A percentile compares a stretch with the other conserved stretches of the same genome.
phyloP scores from a whole-genome alignment of 1,284 basidiomycete genomes.

The Fistulina hepatica region DNA sequence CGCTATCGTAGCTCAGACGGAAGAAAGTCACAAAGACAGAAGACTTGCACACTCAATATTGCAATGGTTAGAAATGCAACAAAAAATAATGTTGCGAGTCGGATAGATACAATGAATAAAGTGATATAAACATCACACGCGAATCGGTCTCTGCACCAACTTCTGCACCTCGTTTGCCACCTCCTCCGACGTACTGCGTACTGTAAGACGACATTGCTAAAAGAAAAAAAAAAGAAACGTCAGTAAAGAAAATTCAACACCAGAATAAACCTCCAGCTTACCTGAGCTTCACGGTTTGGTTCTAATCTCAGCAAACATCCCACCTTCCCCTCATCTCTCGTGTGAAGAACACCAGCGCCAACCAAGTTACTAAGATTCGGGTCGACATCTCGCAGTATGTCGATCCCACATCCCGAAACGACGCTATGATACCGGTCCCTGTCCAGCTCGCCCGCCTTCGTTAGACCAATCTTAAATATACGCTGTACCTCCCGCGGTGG shows the following conservation, averaged over 20 bases:
- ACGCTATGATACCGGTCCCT: conserved; percentile 62
- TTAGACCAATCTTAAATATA: conserved; percentile 75
- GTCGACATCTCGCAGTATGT: conserved; percentile 72
- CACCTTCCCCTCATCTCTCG: conserved; percentile 80
- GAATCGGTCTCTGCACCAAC: conserved; percentile 43
- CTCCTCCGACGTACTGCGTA: conserved; percentile 90
- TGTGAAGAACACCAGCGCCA: conserved; percentile 88
- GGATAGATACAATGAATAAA: not conserved
- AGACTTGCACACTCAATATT: no score
- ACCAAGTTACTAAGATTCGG: conserved; percentile 85
- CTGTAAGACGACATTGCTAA: conserved; percentile 86
- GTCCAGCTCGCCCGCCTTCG: conserved; percentile 63
- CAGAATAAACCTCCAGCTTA: conserved; percentile 25
- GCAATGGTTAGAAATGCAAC: no score
- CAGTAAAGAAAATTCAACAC: conserved; percentile 3
- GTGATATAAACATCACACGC: not conserved
- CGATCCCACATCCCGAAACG: conserved; percentile 67
- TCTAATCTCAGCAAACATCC: conserved; percentile 90
- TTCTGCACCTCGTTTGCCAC: conserved; percentile 77
- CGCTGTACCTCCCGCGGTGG: conserved; percentile 85
- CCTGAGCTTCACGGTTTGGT: conserved; percentile 92
- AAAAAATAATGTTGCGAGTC: no score
- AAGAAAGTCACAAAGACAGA: no score
- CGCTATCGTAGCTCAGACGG: no score
- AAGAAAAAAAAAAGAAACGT: conserved; percentile 9